Base-by-base conservation (phyloP, 225 moss, liverwort and hornwort genomes). In the Pleurozium schreberi region DNA sequence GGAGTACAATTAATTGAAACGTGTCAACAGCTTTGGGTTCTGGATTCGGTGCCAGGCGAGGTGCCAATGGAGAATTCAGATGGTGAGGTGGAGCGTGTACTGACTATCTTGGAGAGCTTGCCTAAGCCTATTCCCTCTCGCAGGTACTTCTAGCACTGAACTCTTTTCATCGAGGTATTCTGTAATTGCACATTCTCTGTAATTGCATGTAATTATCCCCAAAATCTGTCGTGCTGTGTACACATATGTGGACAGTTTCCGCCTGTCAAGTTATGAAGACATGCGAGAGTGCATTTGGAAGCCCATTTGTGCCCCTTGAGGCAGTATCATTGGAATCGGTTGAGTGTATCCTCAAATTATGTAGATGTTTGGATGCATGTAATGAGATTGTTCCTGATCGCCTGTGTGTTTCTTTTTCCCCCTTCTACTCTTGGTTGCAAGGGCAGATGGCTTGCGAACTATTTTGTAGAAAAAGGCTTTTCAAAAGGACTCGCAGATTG, bases 11-110 rank as follows among this genome's bases (percentile, higher is more conserved):
- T 91, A 92, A 95, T 86, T 82, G 87, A 92, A 95, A 92, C 87
- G 88, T 89, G 93, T 92, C 91, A 91, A 95, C 98, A 98, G 98
- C 96, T 98, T 87, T 97, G 96, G 98, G 90, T 98, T 93, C 90
- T 98, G 91, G 98, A 98, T 94, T 96, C 98, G 90, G 91, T 96
- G 70, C 95, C 89, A 85, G 97, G 98, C 92, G 92, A 94, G 86
- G 92, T 97, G 84, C 93, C 93, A 14, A 88, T 91, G 91, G 91
- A 94, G 74, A 90, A 92, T 82, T 94, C 94, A 58, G 92, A 93
- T 78, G 87, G 91, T 68, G 98, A 97, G 87, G 96, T 97, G 82
- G 98, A 98, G 94, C 93, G 92, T 52, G 97, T 98, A 60, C 89
- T 98, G 82, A 87, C 94, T 75, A 84, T 94, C 63, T 90, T 98